Conservation (phyloP, 2,329 filamentous ascomycete species). For the Pseudogymnoascus sp. region DNA sequence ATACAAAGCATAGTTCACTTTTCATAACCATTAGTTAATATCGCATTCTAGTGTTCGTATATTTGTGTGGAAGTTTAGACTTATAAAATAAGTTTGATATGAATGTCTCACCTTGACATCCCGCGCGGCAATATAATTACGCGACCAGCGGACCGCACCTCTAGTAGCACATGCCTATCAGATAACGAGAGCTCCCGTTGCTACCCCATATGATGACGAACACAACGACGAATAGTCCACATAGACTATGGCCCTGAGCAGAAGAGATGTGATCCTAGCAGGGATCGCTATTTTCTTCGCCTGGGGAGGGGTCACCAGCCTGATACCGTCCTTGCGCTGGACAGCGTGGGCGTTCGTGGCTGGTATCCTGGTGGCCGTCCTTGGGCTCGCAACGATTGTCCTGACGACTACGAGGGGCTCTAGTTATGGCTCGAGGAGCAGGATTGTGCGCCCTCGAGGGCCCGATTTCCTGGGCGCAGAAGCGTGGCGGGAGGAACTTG, state of each 20-base stretch:
- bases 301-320: conserved; percentile 80
- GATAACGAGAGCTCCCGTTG: conserved; percentile 8
- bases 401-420: conserved; percentile 52
- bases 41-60: neutral
- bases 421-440: conserved; percentile 34
- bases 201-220: conserved; percentile 25
- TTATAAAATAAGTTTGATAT: neutral
- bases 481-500: conserved; percentile 64
- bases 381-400: conserved; percentile 50
- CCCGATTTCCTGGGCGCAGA: conserved; percentile 53
- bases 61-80: neutral
- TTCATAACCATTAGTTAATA: neutral
- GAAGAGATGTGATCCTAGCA: conserved; percentile 63
- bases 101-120: neutral
- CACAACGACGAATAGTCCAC: conserved; percentile 21
- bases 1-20: neutral
- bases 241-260: conserved; percentile 59
- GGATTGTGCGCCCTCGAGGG: conserved; percentile 36
- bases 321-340: conserved; percentile 76
- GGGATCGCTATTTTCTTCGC: conserved; percentile 67
- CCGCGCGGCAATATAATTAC: conserved; percentile 7
- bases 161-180: neutral
- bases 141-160: conserved; percentile 7
- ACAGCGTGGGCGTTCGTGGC: conserved; percentile 73
- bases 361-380: conserved; percentile 51